Percentiles rank a stretch among this genome's conserved stretches.
phyloP scores from a whole-genome alignment of 129 eudicot genomes.

The Pseudognaphalium luteoalbum region DNA sequence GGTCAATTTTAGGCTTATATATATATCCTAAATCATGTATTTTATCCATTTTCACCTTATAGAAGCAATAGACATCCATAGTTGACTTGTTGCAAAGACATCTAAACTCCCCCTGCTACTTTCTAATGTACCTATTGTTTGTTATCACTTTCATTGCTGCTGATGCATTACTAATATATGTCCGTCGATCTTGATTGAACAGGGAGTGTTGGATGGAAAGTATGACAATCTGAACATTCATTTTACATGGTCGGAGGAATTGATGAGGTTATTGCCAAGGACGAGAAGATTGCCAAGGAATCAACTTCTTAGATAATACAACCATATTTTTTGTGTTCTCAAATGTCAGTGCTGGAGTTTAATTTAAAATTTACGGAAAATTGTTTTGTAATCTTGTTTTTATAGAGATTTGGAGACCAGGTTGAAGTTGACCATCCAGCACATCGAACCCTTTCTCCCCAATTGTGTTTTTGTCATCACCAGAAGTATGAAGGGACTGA shows the following conservation, averaged over 20 bases:
- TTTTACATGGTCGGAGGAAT: conserved; percentile 31
- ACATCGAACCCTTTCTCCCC: neutral
- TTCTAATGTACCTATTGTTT: neutral
- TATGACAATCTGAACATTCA: conserved; percentile 25
- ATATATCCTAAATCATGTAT: too few relatives aligned
- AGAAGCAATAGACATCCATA: neutral
- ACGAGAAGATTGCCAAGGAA: conserved; percentile 28
- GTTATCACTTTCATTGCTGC: neutral
- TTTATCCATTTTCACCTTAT: too few relatives aligned
- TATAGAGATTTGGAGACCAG: conserved; percentile 9
- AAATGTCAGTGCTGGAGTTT: neutral
- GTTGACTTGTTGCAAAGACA: neutral
- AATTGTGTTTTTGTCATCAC: neutral
- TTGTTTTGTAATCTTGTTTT: neutral
- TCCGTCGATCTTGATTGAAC: neutral
- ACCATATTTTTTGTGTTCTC: neutral
- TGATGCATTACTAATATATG: neutral
- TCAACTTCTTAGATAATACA: conserved; percentile 41
- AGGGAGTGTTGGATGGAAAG: conserved; percentile 38
- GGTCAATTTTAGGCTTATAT: too few relatives aligned
- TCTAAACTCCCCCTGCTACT: neutral
- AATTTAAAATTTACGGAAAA: conserved; percentile 2
- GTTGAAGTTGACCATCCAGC: neutral
- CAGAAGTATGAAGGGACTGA: conserved; percentile 10
- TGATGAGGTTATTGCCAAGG: conserved; percentile 30